Percentiles rank a stretch among this genome's conserved stretches.
These are phyloP conservation scores for Fraxinus velutina DNA, from an alignment of 305 asterid species.

Conservation along the genomic window DNA sequence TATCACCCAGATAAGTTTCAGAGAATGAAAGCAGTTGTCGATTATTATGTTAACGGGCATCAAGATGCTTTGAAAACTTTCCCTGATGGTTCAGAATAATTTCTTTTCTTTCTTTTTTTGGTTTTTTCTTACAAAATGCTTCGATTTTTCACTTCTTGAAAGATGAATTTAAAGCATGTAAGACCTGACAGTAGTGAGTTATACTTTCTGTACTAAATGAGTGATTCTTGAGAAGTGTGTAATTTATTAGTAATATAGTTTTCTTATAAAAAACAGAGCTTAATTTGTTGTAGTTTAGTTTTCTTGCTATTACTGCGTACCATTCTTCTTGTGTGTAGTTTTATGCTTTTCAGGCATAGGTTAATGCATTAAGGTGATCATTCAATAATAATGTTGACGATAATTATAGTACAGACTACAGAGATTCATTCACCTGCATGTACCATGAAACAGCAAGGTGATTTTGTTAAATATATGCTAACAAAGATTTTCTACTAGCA, in stretches of 20 bases:
- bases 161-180: background rate
- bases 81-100: slow-evolving; percentile 46
- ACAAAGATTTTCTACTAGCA: background rate
- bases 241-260: slow-evolving; percentile 9
- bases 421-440: background rate
- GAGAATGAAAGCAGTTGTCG: slow-evolving; percentile 60
- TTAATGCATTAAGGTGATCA: background rate
- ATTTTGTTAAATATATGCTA: background rate
- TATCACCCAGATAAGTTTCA: slow-evolving; percentile 53
- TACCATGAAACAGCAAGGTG: background rate
- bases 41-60: slow-evolving; percentile 49
- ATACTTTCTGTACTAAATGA: background rate
- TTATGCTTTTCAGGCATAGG: background rate
- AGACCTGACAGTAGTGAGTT: background rate
- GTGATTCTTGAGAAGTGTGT: background rate
- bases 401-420: background rate
- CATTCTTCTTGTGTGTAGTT: background rate
- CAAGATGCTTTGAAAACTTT: slow-evolving; percentile 39
- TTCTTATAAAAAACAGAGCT: background rate
- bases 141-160: background rate
- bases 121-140: background rate
- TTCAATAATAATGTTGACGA: background rate
- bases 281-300: background rate
- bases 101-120: background rate
- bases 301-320: background rate